A percentile compares a stretch with the other conserved stretches of the same genome.
Evolutionary conservation across 2,329 filamentous ascomycete genomes (phyloP).

Genomic region (Clathrospora elynae): DNA sequence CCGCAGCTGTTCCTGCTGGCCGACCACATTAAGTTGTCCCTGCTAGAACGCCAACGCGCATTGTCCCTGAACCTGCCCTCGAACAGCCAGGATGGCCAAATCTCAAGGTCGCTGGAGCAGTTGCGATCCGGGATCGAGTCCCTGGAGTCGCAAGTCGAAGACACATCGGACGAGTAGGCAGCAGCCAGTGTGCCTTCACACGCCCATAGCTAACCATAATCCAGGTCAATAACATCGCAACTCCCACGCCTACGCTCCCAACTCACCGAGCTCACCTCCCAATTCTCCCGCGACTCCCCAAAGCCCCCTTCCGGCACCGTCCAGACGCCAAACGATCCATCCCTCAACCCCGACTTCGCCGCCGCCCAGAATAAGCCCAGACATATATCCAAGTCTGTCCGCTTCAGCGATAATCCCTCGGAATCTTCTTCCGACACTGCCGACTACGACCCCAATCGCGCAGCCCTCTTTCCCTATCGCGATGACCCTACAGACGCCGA

Average conservation of each 20-base stretch:
- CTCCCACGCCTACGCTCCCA: conserved; percentile 73
- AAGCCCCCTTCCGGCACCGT: conserved; percentile 44
- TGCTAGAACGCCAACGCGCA: conserved; percentile 88
- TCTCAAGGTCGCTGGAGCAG: conserved; percentile 85
- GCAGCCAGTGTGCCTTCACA: background rate
- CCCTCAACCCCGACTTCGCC: conserved; percentile 45
- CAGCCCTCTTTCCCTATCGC: conserved; percentile 70
- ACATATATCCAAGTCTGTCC: conserved; percentile 71
- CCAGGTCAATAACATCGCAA: conserved; percentile 57
- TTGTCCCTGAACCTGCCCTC: conserved; percentile 78
- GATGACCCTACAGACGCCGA: conserved; percentile 64
- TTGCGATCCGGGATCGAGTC: conserved; percentile 78
- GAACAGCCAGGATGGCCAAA: conserved; percentile 84
- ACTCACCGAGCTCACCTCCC: conserved; percentile 74
- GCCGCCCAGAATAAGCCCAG: conserved; percentile 46
- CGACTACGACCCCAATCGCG: conserved; percentile 58
- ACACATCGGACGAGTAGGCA: conserved; percentile 60
- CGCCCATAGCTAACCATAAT: background rate
- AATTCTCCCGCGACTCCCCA: conserved; percentile 69
- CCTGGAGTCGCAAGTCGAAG: conserved; percentile 68
- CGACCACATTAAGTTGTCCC: conserved; percentile 94
- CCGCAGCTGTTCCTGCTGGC: conserved; percentile 87
- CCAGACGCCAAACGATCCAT: conserved; percentile 53
- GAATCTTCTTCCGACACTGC: conserved; percentile 49
- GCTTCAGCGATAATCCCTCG: conserved; percentile 70